These are phyloP conservation scores for Elasticomyces elasticus DNA, from an alignment of 495 filamentous ascomycete genomes.

Conservation along the genomic window DNA sequence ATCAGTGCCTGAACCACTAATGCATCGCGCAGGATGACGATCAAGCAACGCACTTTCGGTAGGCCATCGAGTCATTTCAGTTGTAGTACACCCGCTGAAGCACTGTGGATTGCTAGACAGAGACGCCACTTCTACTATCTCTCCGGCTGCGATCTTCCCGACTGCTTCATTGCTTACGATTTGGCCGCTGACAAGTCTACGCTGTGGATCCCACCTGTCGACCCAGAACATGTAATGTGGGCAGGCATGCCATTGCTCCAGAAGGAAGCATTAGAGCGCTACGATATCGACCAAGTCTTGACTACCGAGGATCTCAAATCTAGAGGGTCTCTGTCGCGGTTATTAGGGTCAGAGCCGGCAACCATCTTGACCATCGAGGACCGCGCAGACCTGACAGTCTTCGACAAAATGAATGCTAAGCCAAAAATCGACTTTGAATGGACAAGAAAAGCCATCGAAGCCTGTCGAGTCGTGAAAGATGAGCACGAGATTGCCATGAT, in stretches of 20 bases:
- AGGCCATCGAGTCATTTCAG: too few species aligned
- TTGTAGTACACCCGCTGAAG: not conserved
- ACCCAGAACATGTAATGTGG: conserved; percentile 91
- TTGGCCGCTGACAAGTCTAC: conserved; percentile 60
- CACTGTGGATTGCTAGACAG: conserved; percentile 45
- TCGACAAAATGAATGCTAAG: conserved; percentile 45
- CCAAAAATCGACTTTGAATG: conserved; percentile 38
- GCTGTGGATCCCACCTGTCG: conserved; percentile 84
- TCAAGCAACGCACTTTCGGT: conserved; percentile 67
- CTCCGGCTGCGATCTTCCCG: conserved; percentile 72
- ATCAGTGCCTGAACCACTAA: not conserved
- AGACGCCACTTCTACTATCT: conserved; percentile 93
- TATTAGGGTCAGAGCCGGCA: conserved; percentile 23
- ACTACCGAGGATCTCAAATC: conserved; percentile 61
- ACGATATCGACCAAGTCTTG: conserved; percentile 73
- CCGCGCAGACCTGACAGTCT: conserved; percentile 55
- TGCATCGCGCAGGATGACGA: conserved; percentile 66
- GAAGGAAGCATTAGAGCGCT: conserved; percentile 61
- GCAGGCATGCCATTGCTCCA: conserved; percentile 71
- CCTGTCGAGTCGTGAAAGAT: conserved; percentile 69
- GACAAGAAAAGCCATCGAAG: conserved; percentile 69
- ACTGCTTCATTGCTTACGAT: conserved; percentile 75
- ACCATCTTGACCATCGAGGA: conserved; percentile 57
- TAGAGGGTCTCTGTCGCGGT: conserved; percentile 24
- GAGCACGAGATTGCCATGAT: conserved; percentile 76